Base-by-base conservation (phyloP, 306 rosid species). In the Prinsepia uniflora region DNA sequence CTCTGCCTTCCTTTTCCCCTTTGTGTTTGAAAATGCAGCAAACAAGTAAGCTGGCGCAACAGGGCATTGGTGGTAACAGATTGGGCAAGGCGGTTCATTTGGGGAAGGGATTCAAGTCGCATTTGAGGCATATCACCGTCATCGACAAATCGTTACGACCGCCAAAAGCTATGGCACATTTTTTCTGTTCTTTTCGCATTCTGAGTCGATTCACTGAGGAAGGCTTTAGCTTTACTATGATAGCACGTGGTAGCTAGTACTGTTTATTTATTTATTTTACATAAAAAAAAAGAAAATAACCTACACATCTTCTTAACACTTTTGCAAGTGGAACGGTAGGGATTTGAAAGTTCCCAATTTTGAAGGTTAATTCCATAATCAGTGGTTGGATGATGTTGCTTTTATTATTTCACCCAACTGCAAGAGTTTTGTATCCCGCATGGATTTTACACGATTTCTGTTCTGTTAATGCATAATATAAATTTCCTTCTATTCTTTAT, bases 1-100 rank as follows among this genome's bases (percentile, higher is more conserved):
- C 22, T 84, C 47, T 75, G 15, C 36, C 36, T 30, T 30, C 0
- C 20, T 12, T 36, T 2, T 36, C 40, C 8, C 43, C 18, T 30
- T 42, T 20, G 52, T 40, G 15, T 24, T 39, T 67, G 39, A 14
- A 61, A 30, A 48, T 71, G 75, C 96, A 94, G 99, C 89, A 94
- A 94, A 81, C 97, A 94, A 94, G 97, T 94, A 18, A 94, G 97
- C 85, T 89, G 96, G 99, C 91, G 99, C 50, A 94, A 92, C 48
- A 89, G 90, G 76, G 89, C 89, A n/a, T 59, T 94, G 19, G 99
- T 94, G 18, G 80, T 89, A 4, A 44, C 99, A 43, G 99, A 94
- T 76, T 94, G 99, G 99, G 24, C 63, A 30, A 86, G 92, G 72
- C 96, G 97, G 70, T 87, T 84, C 65, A 58, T 91, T 39, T 94